These are phyloP conservation scores for Falciphora oryzae DNA, from an alignment of 2,329 filamentous ascomycete genomes.

Conservation along the genomic window DNA sequence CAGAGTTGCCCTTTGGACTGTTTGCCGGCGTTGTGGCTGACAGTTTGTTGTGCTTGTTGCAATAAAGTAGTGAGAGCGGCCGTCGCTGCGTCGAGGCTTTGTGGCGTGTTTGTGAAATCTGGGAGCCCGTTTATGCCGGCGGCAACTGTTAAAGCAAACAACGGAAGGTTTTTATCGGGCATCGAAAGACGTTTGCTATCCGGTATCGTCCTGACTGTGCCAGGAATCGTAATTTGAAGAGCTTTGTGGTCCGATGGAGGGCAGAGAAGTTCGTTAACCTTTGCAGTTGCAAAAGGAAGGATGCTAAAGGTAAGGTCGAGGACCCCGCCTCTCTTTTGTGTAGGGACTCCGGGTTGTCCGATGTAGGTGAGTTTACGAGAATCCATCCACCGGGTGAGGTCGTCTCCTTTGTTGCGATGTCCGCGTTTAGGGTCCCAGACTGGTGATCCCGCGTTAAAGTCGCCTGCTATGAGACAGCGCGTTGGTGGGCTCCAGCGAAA, in stretches of 20 bases:
- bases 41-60: background rate
- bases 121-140: background rate
- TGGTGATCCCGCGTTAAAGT: too few relatives aligned
- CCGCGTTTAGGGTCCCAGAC: background rate
- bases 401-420: background rate
- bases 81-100: background rate
- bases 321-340: background rate
- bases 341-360: background rate
- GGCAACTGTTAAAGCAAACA: background rate
- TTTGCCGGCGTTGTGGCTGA: background rate
- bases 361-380: background rate
- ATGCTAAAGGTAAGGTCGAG: background rate
- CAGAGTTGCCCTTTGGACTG: background rate
- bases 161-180: background rate
- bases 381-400: background rate
- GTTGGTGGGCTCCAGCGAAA: too few relatives aligned
- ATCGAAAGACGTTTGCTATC: background rate
- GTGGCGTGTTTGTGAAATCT: background rate
- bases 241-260: background rate
- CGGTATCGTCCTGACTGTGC: background rate
- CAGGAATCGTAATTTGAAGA: background rate
- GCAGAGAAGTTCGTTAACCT: background rate
- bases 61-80: background rate
- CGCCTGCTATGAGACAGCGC: too few relatives aligned
- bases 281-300: background rate